phyloP scores from a whole-genome alignment of 495 filamentous ascomycete genomes.

The Daldinia loculata region DNA sequence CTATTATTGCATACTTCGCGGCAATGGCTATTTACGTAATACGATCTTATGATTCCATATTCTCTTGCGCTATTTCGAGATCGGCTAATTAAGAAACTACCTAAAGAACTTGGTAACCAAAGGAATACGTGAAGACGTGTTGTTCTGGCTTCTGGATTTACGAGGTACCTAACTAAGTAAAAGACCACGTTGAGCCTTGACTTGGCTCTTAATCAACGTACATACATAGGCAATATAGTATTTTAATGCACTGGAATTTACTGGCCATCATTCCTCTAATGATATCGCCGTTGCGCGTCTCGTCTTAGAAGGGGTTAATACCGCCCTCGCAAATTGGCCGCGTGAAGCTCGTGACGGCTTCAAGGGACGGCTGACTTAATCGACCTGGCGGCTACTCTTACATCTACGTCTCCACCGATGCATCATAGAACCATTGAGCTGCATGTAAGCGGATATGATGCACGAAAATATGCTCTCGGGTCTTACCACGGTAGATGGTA shows the following conservation, averaged over 20 bases:
- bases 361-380: constrained; percentile 11
- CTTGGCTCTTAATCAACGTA: not conserved
- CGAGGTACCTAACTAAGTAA: not conserved
- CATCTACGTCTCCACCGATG: constrained; percentile 25
- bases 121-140: not conserved
- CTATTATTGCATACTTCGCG: constrained; percentile 4
- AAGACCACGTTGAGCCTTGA: not conserved
- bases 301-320: constrained; percentile 12
- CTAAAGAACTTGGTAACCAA: not conserved
- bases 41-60: constrained; percentile 28
- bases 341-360: not conserved
- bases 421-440: constrained; percentile 17
- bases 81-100: not conserved
- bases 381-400: constrained; percentile 40
- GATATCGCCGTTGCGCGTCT: constrained; percentile 30
- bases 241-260: constrained; percentile 28
- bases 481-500: constrained; percentile 17
- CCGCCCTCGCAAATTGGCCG: constrained; percentile 16
- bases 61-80: constrained; percentile 20
- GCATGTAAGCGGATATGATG: constrained; percentile 19
- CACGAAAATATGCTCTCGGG: constrained; percentile 8
- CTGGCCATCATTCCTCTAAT: constrained; percentile 24
- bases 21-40: constrained; percentile 4
- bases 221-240: not conserved
- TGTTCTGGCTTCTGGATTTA: not conserved